phyloP scores from a whole-genome alignment of 2,329 filamentous ascomycete genomes.

The Thelonectria blattea region DNA sequence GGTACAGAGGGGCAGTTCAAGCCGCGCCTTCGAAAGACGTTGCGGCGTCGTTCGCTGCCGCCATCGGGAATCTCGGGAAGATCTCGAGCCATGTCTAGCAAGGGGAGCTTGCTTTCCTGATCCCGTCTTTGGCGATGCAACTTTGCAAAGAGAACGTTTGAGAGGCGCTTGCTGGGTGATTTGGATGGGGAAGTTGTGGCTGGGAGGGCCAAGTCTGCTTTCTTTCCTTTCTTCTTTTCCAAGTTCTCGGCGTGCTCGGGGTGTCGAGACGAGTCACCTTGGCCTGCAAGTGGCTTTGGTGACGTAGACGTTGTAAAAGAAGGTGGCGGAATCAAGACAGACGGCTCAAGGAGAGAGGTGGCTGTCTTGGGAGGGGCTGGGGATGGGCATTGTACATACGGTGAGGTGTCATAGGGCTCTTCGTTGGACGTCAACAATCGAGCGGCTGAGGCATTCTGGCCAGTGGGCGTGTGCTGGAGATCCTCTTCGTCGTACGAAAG shows the following conservation, averaged over 20 bases:
- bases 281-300: slow-evolving; percentile 22
- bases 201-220: slow-evolving; percentile 20
- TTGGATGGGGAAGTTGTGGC: slow-evolving; percentile 21
- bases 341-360: slow-evolving; percentile 22
- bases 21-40: slow-evolving; percentile 39
- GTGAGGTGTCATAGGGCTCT: slow-evolving; percentile 55
- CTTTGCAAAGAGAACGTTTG: slow-evolving; percentile 52
- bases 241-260: slow-evolving; percentile 16
- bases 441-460: slow-evolving; percentile 59
- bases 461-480: slow-evolving; percentile 51
- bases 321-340: slow-evolving; percentile 25
- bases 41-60: slow-evolving; percentile 47
- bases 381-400: slow-evolving; percentile 57
- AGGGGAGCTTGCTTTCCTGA: slow-evolving; percentile 37
- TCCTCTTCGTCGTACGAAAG: slow-evolving; percentile 62
- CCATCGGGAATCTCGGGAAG: slow-evolving; percentile 61
- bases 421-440: slow-evolving; percentile 69
- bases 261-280: neutral
- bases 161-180: slow-evolving; percentile 26
- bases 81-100: slow-evolving; percentile 45
- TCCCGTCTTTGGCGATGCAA: slow-evolving; percentile 52
- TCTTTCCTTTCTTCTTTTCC: slow-evolving; percentile 7
- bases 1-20: slow-evolving; percentile 26
- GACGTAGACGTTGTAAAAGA: slow-evolving; percentile 14
- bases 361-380: slow-evolving; percentile 24